phyloP scores from a whole-genome alignment of 2,329 filamentous ascomycete species.

The Exophiala sp. region DNA sequence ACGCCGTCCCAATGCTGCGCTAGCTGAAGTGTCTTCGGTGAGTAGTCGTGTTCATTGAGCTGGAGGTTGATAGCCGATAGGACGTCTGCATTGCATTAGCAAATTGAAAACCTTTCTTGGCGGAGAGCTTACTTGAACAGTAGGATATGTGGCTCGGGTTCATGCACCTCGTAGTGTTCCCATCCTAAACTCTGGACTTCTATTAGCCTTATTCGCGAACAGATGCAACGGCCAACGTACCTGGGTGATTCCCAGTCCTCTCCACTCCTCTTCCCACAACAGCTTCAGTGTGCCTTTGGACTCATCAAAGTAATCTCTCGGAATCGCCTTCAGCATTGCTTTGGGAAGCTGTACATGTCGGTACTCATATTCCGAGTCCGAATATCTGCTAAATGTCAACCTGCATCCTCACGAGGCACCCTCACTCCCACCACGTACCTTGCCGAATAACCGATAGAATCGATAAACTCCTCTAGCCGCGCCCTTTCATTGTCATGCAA shows the following conservation, averaged over 20 bases:
- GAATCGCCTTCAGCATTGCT: slow-evolving; percentile 95
- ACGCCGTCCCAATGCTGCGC: slow-evolving; percentile 28
- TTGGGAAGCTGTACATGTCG: slow-evolving; percentile 96
- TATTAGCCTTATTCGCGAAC: slow-evolving; percentile 15
- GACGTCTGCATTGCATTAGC: slow-evolving; percentile 53
- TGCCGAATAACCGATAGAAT: slow-evolving; percentile 91
- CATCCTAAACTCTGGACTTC: slow-evolving; percentile 77
- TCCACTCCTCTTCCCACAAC: slow-evolving; percentile 98
- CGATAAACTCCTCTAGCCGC: slow-evolving; percentile 82
- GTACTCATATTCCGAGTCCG: slow-evolving; percentile 89
- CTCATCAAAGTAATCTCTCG: slow-evolving; percentile 86
- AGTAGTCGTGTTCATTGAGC: slow-evolving; percentile 32
- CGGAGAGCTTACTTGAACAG: slow-evolving; percentile 81
- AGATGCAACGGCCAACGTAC: slow-evolving; percentile 44
- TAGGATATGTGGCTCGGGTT: slow-evolving; percentile 95
- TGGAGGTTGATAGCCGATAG: slow-evolving; percentile 76
- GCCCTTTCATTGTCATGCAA: slow-evolving; percentile 75
- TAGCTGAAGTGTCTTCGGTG: slow-evolving; percentile 11
- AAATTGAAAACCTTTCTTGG: neutral
- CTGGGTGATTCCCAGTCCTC: slow-evolving; percentile 93
- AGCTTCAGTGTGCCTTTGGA: slow-evolving; percentile 89
- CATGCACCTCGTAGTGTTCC: slow-evolving; percentile 99
- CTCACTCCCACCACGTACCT: slow-evolving; percentile 55
- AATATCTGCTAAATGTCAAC: slow-evolving; percentile 59
- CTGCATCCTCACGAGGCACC: neutral